Conservation (phyloP, 176 grass and related monocot species). For the Triticum urartu region DNA sequence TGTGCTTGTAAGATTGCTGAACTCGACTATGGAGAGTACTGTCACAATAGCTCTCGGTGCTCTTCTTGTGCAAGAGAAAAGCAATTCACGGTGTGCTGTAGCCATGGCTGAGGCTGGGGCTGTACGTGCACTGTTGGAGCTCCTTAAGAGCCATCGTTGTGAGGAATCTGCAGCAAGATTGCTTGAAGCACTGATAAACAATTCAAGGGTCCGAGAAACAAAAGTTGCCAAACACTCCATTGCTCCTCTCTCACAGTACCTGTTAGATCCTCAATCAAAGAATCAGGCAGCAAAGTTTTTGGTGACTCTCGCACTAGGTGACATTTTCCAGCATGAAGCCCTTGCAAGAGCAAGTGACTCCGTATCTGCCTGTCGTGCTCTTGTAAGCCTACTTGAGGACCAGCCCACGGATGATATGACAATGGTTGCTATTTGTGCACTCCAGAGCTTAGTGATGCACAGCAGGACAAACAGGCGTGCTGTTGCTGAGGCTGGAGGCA, state of each 20-base stretch:
- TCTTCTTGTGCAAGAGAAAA: slow-evolving; percentile 96
- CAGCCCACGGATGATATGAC: slow-evolving; percentile 96
- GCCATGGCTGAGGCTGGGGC: slow-evolving; percentile 92
- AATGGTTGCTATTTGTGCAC: slow-evolving; percentile 88
- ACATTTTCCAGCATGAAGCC: slow-evolving; percentile 96
- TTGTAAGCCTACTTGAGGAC: slow-evolving; percentile 89
- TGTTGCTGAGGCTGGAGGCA: slow-evolving; percentile 87
- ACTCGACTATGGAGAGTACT: slow-evolving; percentile 71
- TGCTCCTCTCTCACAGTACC: slow-evolving; percentile 81
- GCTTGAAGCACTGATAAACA: slow-evolving; percentile 95
- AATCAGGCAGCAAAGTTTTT: slow-evolving; percentile 86
- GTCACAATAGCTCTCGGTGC: slow-evolving; percentile 89
- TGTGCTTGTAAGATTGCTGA: slow-evolving; percentile 87
- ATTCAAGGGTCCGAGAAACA: slow-evolving; percentile 80
- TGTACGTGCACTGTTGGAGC: slow-evolving; percentile 75
- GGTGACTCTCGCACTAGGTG: slow-evolving; percentile 84
- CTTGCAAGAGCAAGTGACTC: slow-evolving; percentile 90
- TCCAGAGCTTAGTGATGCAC: slow-evolving; percentile 95
- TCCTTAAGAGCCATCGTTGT: slow-evolving; percentile 79
- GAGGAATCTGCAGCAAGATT: slow-evolving; percentile 89
- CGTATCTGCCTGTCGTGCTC: slow-evolving; percentile 77
- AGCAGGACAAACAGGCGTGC: slow-evolving; percentile 96
- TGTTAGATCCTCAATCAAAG: slow-evolving; percentile 86
- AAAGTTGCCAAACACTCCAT: slow-evolving; percentile 88
- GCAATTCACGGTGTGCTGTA: slow-evolving; percentile 65